Evolutionary conservation across 2,329 filamentous ascomycete genomes (phyloP), one percentile per base, ranked within the genome.

Genomic region (Macrophomina tecta): DNA sequence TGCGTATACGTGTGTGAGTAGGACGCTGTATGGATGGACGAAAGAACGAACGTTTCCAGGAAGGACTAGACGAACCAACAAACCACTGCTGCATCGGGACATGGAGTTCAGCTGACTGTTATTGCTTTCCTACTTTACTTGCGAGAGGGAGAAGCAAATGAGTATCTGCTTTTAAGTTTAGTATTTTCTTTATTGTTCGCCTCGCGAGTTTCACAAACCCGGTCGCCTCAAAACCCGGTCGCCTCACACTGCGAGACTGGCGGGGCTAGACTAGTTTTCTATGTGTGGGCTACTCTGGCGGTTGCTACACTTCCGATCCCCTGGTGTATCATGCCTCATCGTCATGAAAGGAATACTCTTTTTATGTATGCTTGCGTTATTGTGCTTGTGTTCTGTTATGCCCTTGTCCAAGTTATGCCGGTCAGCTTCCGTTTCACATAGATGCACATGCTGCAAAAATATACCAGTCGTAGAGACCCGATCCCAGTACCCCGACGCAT

Each of bases 61-160:
- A 62, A 62, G 58, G 58, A 40, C 45, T 62, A 62, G 58, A 62
- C 58, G 58, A 62, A 62, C 23, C 46, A 49, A 32, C 53, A 58
- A n/a, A 46, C 40, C 28, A 60, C 45, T 62, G 58, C 42, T 62
- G 58, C 58, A 62, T 62, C 16, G 30, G 58, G 58, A 62, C 36
- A 49, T 36, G 58, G 58, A 38, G 58, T 62, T 62, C 58, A 49
- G 58, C 32, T 28, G 53, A 58, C 53, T 38, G 16, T 14, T 45
- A 45, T 38, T 28, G 23, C 30, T 62, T 62, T 38, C 23, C 32
- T 49, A 23, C 7, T 62, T 62, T 62, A 3, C 45, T 49, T 23
- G 30, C 42, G n/a, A 48, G 40, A 18, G 18, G n/a, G 14, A 38
- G 6, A 36, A 45, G 32, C 52, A 40, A 62, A 9, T 49, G 56